Percentiles rank a stretch among this genome's conserved stretches.
Evolutionary conservation across 1,284 basidiomycete genomes (phyloP).

Genomic region (Cryptococcus sp.): DNA sequence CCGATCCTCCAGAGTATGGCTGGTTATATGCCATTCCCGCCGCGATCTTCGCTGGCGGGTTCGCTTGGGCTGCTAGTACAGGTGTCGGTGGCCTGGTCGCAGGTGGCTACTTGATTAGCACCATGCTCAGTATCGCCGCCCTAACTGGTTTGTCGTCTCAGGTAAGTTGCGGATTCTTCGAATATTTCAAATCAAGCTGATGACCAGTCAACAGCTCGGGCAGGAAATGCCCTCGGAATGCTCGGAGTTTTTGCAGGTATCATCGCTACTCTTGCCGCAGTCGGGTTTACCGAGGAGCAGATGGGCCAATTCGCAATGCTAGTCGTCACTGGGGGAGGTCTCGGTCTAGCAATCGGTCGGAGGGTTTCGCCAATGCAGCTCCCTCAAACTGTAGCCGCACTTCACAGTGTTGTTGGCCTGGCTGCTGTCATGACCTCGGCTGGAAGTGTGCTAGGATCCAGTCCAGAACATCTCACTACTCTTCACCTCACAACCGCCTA

Average conservation of each 20-base stretch:
- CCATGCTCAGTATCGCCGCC: constrained; percentile 71
- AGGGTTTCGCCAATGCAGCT: constrained; percentile 78
- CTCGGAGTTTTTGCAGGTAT: constrained; percentile 75
- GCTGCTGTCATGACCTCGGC: constrained; percentile 79
- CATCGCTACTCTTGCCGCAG: constrained; percentile 69
- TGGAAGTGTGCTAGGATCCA: constrained; percentile 66
- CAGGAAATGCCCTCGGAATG: constrained; percentile 76
- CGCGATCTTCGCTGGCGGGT: constrained; percentile 71
- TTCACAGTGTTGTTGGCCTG: constrained; percentile 77
- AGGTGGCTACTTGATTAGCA: constrained; percentile 75
- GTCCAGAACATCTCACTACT: constrained; percentile 56
- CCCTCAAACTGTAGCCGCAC: constrained; percentile 69
- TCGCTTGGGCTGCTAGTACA: constrained; percentile 69
- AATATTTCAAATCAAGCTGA: background rate
- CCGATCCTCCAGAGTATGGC: constrained; percentile 77
- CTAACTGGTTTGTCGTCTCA: constrained; percentile 32
- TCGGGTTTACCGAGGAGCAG: constrained; percentile 69
- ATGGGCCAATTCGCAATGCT: constrained; percentile 72
- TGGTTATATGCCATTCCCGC: constrained; percentile 75
- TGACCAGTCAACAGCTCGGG: constrained; percentile 65
- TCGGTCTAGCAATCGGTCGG: constrained; percentile 66
- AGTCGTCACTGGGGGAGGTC: constrained; percentile 61
- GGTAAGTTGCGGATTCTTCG: constrained; percentile 10
- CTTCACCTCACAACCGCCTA: constrained; percentile 76
- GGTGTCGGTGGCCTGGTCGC: constrained; percentile 79